Base-by-base conservation (phyloP, 2,329 filamentous ascomycete species). In the Fusarium circinatum region DNA sequence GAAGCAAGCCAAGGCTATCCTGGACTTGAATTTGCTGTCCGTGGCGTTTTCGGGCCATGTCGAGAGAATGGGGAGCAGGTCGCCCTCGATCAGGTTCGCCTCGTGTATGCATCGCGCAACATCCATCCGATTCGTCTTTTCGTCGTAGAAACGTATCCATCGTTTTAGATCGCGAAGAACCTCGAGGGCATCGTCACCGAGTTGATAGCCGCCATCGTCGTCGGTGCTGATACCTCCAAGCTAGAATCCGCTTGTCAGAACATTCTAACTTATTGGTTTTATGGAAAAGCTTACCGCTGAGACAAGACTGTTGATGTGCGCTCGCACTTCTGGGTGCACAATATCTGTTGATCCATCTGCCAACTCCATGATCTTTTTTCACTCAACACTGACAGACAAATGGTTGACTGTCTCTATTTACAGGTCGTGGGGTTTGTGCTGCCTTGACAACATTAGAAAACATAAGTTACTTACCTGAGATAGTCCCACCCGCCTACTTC, bases 111-210 rank as follows among this genome's bases (percentile, higher is more conserved):
- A 98, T 83, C 96, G 89, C 70, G 96, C 95, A 68, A 99, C 96
- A 80, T 99, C 96, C 87, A 97, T 93, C 75, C 96, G 92, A 80
- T 98, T 97, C 74, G 92, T 91, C 81, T 97, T 97, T 80, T 97
- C 94, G 82, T 98, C 95, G 86, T 96, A 96, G 72, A 98, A 90
- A 76, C 94, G 95, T 75, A 99, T 89, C 96, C 96, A 99, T 89
- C 93, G 92, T 80, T 96, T 96, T 62, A 99, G 88, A 83, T 99
- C 96, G 71, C 96, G 95, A 65, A 99, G 87, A 79, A 95, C 96
- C 65, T 96, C 94, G 68, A 97, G 86, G 18, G 95, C 96, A 80
- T 98, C 96, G 83, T 98, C 96, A 83, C 96, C 96, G 41, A 98
- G 90, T 48, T 94, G 89, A 82, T 99, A 99, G 79, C 89, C 89